Base-by-base conservation (phyloP, 1,284 basidiomycete species). In the Microbotryum lychnidis-dioicae region DNA sequence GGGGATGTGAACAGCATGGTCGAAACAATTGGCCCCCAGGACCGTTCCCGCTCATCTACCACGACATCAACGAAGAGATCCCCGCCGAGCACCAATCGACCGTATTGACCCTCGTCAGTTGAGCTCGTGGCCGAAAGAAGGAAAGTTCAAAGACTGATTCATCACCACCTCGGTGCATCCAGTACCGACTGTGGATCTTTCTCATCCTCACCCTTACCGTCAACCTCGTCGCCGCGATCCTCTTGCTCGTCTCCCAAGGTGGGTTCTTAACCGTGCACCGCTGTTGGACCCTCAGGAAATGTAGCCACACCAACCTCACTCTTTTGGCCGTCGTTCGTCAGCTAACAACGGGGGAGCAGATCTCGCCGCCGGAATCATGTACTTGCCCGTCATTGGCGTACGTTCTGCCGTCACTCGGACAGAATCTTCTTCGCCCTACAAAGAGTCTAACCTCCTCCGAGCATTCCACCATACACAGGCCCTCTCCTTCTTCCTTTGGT, bases 221-320 rank as follows among this genome's bases (percentile, higher is more conserved):
- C 74, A 99, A 99, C 79, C 82, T 97, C 79, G 80, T 97, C 53
- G 89, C 88, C 16, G 93, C 89, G 75, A 86, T 97, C 71, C 84
- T 91, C 72, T 79, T 97, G 68, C 82, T 97, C 65, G 78, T 89
- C 55, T 80, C 85, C 21, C 91, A 90, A 66, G 69, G 83, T 79
- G 63, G 60, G 65, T 55, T 68, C 69, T 63, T 72, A 10, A 1
- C 9, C 44, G 67, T 74, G 57, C 66, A 67, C n/a, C 68, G 66
- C 21, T 12, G 5, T 23, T 14, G n/a, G 16, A 20, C 23, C 20
- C 21, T 8, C 8, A 21, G 12, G 21, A 46, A 31, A 8, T 8
- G 8, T 31, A 31, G 31, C 18, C 12, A n/a, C 25, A 54, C 25
- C 3, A 1, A 45, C 18, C 33, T 37, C 53, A 42, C 31, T 53